Percentiles rank a stretch among this genome's conserved stretches.
phyloP scores from a whole-genome alignment of 768 basidiomycete species.

The Glaciozyma antarctica region DNA sequence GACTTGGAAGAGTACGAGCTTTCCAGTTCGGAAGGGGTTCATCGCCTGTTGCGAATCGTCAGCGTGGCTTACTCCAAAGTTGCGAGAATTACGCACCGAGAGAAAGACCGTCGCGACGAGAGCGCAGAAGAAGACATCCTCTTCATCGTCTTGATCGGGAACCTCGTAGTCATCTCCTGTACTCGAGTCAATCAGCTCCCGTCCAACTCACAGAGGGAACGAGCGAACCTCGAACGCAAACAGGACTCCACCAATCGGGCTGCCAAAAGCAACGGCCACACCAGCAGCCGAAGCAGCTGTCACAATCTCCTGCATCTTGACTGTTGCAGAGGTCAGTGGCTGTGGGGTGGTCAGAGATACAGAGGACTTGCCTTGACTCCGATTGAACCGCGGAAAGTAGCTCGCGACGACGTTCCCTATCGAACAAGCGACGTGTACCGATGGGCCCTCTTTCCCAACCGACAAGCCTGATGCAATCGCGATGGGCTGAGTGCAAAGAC shows the following conservation, averaged over 20 bases:
- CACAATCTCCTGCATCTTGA: slow-evolving; percentile 67
- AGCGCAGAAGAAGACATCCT: slow-evolving; percentile 92
- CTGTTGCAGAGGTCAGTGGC: slow-evolving; percentile 47
- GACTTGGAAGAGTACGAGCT: slow-evolving; percentile 94
- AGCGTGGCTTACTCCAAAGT: background rate
- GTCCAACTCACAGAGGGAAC: background rate
- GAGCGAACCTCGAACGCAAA: slow-evolving; percentile 85
- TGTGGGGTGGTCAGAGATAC: slow-evolving; percentile 35
- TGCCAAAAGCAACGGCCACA: slow-evolving; percentile 95
- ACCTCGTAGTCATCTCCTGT: slow-evolving; percentile 96
- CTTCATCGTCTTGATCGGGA: slow-evolving; percentile 99
- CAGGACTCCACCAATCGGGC: slow-evolving; percentile 92
- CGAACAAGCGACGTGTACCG: slow-evolving; percentile 93
- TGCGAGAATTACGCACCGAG: slow-evolving; percentile 53
- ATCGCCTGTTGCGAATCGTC: slow-evolving; percentile 54
- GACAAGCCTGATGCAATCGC: slow-evolving; percentile 94
- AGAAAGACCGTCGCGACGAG: slow-evolving; percentile 92
- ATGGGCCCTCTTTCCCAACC: slow-evolving; percentile 96
- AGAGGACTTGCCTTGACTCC: slow-evolving; percentile 64
- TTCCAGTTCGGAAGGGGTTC: slow-evolving; percentile 97
- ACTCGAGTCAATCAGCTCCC: background rate
- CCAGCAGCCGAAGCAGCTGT: slow-evolving; percentile 95
- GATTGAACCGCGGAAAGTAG: slow-evolving; percentile 66
- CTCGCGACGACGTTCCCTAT: slow-evolving; percentile 84
- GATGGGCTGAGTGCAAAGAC: slow-evolving; percentile 55